Conservation (phyloP, 345 rosid genomes). For the Lepidium sativum region DNA sequence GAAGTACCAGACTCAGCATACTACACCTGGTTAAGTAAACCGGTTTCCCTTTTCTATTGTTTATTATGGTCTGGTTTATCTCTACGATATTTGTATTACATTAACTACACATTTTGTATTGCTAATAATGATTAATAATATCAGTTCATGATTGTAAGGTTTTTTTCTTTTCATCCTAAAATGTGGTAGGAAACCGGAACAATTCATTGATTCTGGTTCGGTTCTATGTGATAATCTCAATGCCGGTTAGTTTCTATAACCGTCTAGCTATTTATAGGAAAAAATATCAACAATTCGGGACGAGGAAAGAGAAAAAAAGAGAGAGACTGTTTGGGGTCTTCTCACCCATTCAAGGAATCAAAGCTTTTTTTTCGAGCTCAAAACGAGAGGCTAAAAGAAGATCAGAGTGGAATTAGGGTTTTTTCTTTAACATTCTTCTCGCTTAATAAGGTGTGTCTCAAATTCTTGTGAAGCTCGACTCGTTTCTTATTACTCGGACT, state of each 20-base stretch:
- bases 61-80: not conserved
- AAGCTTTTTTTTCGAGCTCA: slow-evolving; percentile 42
- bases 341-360: slow-evolving; percentile 48
- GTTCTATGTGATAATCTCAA: not conserved
- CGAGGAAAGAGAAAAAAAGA: slow-evolving; percentile 30
- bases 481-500: not conserved
- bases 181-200: not conserved
- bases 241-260: too few species aligned
- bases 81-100: not conserved
- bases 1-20: not conserved
- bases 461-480: slow-evolving; percentile 5
- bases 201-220: not conserved
- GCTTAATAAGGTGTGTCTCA: slow-evolving; percentile 28
- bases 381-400: slow-evolving; percentile 6
- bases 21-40: not conserved
- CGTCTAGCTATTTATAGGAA: too few species aligned
- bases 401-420: slow-evolving; percentile 29
- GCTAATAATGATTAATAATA: not conserved
- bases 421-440: slow-evolving; percentile 10
- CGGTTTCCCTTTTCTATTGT: not conserved
- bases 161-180: not conserved
- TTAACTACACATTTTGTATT: slow-evolving; percentile 9
- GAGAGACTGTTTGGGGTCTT: slow-evolving; percentile 23
- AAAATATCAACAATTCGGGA: slow-evolving; percentile 28
- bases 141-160: not conserved